Percentiles rank a stretch among this genome's conserved stretches.
These are phyloP conservation scores for Somion occarium DNA, from an alignment of 1,284 basidiomycete species.

Conservation along the genomic window DNA sequence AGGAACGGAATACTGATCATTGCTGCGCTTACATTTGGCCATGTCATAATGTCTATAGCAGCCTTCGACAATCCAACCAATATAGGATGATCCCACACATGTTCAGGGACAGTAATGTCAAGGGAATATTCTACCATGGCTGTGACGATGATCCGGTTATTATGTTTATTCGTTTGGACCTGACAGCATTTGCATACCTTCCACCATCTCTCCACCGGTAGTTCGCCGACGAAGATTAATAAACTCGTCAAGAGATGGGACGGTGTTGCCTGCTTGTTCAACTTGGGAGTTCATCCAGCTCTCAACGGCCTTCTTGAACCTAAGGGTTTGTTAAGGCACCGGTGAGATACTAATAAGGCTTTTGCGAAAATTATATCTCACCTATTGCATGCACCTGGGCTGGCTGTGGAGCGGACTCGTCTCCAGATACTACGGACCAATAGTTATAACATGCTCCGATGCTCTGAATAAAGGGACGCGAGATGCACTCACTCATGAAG, in stretches of 20 bases:
- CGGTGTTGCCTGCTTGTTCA: conserved; percentile 33
- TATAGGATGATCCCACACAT: conserved; percentile 37
- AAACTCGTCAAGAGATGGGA: conserved; percentile 40
- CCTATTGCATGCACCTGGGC: conserved; percentile 33
- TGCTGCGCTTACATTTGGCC: conserved; percentile 49
- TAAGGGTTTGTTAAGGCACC: no score
- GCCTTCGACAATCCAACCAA: conserved; percentile 39
- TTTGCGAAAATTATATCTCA: conserved; percentile 10
- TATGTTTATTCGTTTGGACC: no score
- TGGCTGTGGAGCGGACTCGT: conserved; percentile 34
- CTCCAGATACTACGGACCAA: conserved; percentile 33
- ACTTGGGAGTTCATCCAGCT: conserved; percentile 37
- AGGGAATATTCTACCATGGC: conserved; percentile 45
- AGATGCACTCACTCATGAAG: conserved; percentile 35
- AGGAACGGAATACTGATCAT: no score
- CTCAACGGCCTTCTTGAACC: conserved; percentile 35
- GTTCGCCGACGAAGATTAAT: conserved; percentile 38
- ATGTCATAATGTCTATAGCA: conserved; percentile 43
- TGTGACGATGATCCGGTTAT: conserved; percentile 10
- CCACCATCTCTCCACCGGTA: conserved; percentile 41
- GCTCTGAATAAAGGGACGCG: no score
- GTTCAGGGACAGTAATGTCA: conserved; percentile 39
- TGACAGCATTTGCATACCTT: conserved; percentile 28
- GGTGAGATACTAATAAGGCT: not conserved
- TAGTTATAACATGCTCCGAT: no score